Conservation (phyloP, 1,284 basidiomycete species). For the Exobasidium rhododendri region DNA sequence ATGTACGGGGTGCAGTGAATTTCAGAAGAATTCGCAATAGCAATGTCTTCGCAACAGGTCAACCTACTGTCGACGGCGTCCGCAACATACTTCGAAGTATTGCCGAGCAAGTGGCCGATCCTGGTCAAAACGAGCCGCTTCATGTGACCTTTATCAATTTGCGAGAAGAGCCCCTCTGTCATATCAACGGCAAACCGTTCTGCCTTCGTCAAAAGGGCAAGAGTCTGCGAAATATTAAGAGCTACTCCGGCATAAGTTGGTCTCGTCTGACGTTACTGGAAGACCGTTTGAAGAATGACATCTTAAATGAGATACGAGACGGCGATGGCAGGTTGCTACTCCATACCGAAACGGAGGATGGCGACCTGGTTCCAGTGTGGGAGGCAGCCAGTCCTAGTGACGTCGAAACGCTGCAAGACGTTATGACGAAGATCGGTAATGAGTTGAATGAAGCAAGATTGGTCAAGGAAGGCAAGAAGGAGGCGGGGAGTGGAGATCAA, state of each 20-base stretch:
- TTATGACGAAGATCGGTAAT: slow-evolving; percentile 64
- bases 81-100: slow-evolving; percentile 68
- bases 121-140: slow-evolving; percentile 15
- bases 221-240: slow-evolving; percentile 49
- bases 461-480: not conserved
- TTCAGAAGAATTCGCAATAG: slow-evolving; percentile 80
- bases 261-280: slow-evolving; percentile 60
- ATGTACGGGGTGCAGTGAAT: slow-evolving; percentile 83
- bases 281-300: slow-evolving; percentile 84
- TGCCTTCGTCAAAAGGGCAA: slow-evolving; percentile 56
- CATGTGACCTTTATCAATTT: slow-evolving; percentile 86
- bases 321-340: slow-evolving; percentile 85
- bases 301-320: slow-evolving; percentile 72
- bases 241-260: slow-evolving; percentile 51
- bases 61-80: slow-evolving; percentile 88
- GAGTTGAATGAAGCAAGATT: slow-evolving; percentile 23
- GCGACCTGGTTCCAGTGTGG: slow-evolving; percentile 90
- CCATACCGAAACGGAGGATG: slow-evolving; percentile 83
- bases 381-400: slow-evolving; percentile 77
- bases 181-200: slow-evolving; percentile 73
- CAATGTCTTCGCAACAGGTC: slow-evolving; percentile 67
- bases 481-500: not conserved
- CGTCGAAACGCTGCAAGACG: slow-evolving; percentile 80
- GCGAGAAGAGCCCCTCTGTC: slow-evolving; percentile 82
- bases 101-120: slow-evolving; percentile 26